These are phyloP conservation scores for Mycena haematopus DNA, from an alignment of 768 basidiomycete genomes.

Conservation along the genomic window DNA sequence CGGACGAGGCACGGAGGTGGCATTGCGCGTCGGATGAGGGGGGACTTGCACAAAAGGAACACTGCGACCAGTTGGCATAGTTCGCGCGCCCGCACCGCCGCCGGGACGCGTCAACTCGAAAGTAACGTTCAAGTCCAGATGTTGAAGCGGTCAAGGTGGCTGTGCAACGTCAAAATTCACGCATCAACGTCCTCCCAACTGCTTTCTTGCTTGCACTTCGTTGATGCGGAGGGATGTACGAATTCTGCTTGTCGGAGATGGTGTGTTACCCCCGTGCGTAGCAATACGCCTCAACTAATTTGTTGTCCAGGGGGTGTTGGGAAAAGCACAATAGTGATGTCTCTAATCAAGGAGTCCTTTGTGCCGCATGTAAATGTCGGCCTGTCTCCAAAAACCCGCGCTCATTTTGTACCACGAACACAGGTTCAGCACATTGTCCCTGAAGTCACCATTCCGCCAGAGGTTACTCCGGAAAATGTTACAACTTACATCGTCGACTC, in stretches of 20 bases:
- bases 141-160: neutral
- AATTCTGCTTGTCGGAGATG: conserved; percentile 93
- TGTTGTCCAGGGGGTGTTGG: conserved; percentile 86
- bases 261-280: conserved; percentile 48
- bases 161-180: neutral
- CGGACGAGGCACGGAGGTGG: neutral
- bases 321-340: conserved; percentile 97
- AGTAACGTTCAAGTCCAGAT: neutral
- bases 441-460: conserved; percentile 97
- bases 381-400: conserved; percentile 20
- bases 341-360: conserved; percentile 95
- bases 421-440: conserved; percentile 96
- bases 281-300: conserved; percentile 15
- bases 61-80: conserved; percentile 1
- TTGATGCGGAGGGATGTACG: conserved; percentile 90
- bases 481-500: conserved; percentile 98
- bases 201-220: neutral
- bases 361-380: conserved; percentile 75
- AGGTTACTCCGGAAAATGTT: conserved; percentile 96
- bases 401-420: neutral
- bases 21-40: neutral
- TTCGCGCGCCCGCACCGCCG: neutral
- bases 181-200: neutral
- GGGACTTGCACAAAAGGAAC: conserved; percentile 1
- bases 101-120: neutral